phyloP scores from a whole-genome alignment of 2,329 filamentous ascomycete species.

The Monosporascus ibericus region DNA sequence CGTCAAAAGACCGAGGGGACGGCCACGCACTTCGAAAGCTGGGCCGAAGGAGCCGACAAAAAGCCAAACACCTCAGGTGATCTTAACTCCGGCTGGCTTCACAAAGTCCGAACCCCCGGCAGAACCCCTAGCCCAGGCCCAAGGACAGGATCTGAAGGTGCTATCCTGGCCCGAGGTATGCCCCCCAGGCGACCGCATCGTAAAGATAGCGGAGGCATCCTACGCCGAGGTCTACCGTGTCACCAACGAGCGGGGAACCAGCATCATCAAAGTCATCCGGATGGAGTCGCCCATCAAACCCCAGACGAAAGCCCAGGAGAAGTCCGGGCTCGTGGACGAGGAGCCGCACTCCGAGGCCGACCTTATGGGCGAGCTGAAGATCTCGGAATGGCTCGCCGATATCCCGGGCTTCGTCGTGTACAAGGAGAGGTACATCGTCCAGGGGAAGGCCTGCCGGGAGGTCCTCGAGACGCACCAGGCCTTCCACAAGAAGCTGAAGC shows the following conservation, averaged over 20 bases:
- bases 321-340: slow-evolving; percentile 51
- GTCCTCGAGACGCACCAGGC: slow-evolving; percentile 54
- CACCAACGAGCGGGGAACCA: slow-evolving; percentile 51
- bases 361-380: slow-evolving; percentile 52
- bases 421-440: slow-evolving; percentile 57
- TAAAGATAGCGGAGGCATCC: slow-evolving; percentile 62
- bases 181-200: slow-evolving; percentile 44
- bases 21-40: slow-evolving; percentile 8
- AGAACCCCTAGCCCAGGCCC: slow-evolving; percentile 4
- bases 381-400: slow-evolving; percentile 58
- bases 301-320: slow-evolving; percentile 51
- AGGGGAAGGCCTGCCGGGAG: slow-evolving; percentile 46
- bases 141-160: slow-evolving; percentile 30
- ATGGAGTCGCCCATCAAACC: slow-evolving; percentile 52
- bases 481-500: slow-evolving; percentile 49
- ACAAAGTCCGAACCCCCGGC: slow-evolving; percentile 7
- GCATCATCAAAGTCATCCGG: slow-evolving; percentile 60
- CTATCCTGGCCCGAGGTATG: slow-evolving; percentile 55
- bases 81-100: slow-evolving; percentile 5
- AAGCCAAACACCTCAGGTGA: slow-evolving; percentile 5
- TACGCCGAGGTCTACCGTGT: slow-evolving; percentile 62
- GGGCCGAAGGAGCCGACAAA: slow-evolving; percentile 6
- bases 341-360: slow-evolving; percentile 49
- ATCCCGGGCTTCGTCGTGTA: slow-evolving; percentile 61
- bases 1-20: slow-evolving; percentile 14